Evolutionary conservation across 805 yeast genomes (phyloP).

Genomic region (Spencermartinsiella europaea): DNA sequence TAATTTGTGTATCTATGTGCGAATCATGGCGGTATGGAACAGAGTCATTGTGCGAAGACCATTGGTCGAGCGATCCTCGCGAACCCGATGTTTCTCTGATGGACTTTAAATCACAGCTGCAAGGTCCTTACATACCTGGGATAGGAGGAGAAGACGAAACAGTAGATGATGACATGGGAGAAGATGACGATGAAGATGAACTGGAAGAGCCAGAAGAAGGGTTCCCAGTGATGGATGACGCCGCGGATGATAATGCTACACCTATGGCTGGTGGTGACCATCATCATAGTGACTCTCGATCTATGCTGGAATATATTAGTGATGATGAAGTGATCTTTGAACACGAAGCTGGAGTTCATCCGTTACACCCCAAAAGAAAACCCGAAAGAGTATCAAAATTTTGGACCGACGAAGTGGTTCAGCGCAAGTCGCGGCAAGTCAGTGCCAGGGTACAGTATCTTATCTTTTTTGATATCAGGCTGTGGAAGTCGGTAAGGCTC

Average conservation of each 20-base stretch:
- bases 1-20: slow-evolving; percentile 54
- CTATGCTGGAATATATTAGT: not conserved
- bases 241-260: not conserved
- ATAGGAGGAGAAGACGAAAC: slow-evolving; percentile 1
- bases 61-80: not conserved
- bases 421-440: not conserved
- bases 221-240: slow-evolving; percentile 1
- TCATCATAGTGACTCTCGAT: not conserved
- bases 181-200: slow-evolving; percentile 1
- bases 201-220: slow-evolving; percentile 7
- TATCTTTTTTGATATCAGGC: slow-evolving; percentile 60
- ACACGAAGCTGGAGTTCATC: not conserved
- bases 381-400: slow-evolving; percentile 1
- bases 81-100: not conserved
- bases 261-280: not conserved
- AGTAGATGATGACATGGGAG: not conserved
- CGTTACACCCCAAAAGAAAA: not conserved
- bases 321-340: not conserved
- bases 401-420: slow-evolving; percentile 1
- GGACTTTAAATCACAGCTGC: slow-evolving; percentile 9
- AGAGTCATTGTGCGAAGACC: not conserved
- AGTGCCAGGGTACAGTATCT: slow-evolving; percentile 49
- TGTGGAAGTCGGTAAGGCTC: slow-evolving; percentile 60
- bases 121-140: slow-evolving; percentile 13
- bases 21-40: slow-evolving; percentile 59